Percentiles rank a stretch among this genome's conserved stretches.
Conservation (phyloP, 192 early-diverging fungal genomes). For the Tieghemiomyces parasiticus region DNA sequence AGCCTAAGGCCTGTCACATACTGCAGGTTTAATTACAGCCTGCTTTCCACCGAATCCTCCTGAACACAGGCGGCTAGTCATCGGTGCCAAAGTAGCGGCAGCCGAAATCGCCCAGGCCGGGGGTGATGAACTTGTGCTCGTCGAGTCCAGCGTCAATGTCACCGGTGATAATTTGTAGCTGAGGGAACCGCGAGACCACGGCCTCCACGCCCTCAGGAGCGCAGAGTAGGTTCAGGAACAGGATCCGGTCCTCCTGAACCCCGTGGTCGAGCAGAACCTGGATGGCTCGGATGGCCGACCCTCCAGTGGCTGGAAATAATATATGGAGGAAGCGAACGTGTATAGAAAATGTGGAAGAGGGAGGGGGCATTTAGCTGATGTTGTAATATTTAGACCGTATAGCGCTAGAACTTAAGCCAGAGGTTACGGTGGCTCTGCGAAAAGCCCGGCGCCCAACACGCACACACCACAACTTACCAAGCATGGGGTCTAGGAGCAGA, state of each 20-base stretch:
- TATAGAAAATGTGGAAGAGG: no score
- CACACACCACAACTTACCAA: no score
- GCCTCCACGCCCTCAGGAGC: slow-evolving; percentile 68
- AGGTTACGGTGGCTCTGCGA: no score
- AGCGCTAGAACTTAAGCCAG: no score
- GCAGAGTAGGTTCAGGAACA: slow-evolving; percentile 85
- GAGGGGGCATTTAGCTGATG: no score
- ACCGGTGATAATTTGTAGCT: slow-evolving; percentile 76
- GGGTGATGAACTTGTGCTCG: slow-evolving; percentile 72
- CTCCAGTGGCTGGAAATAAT: slow-evolving; percentile 63
- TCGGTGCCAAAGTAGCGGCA: slow-evolving; percentile 80
- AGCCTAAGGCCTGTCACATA: no score
- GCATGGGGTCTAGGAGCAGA: slow-evolving; percentile 87
- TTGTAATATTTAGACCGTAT: no score
- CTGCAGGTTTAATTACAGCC: no score
- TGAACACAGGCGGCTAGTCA: no score
- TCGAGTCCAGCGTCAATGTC: slow-evolving; percentile 75
- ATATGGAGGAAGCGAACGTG: no score
- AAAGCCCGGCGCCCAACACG: no score
- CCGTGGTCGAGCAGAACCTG: slow-evolving; percentile 73
- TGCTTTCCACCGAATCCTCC: no score
- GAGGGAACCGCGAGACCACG: slow-evolving; percentile 53
- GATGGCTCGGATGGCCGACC: slow-evolving; percentile 83
- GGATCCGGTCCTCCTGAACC: slow-evolving; percentile 69
- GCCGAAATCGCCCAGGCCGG: slow-evolving; percentile 87